Conservation (phyloP, 2,329 filamentous ascomycete genomes). For the Macrophomina phaseolina region DNA sequence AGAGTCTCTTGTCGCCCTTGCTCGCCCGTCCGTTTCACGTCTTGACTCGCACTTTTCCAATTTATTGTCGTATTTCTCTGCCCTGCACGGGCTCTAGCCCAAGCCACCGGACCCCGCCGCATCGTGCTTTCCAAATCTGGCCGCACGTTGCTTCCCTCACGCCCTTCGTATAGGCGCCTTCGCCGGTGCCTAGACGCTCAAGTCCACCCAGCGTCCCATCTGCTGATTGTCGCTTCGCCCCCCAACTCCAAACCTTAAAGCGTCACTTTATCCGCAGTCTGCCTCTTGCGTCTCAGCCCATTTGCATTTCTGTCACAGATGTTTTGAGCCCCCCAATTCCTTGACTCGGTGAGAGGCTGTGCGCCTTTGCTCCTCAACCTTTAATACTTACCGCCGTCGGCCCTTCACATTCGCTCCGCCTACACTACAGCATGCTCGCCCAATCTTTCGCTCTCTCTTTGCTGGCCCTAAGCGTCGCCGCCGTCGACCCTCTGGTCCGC, state of each 20-base stretch:
- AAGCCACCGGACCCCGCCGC: slow-evolving; percentile 14
- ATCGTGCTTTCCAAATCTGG: slow-evolving; percentile 20
- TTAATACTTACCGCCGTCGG: background rate
- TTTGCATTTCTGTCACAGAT: background rate
- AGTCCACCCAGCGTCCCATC: background rate
- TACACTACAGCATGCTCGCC: background rate
- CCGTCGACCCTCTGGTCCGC: slow-evolving; percentile 58
- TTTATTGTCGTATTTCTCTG: background rate
- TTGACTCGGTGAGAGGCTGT: background rate
- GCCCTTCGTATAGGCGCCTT: slow-evolving; percentile 1
- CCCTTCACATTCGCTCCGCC: background rate
- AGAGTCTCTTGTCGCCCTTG: background rate
- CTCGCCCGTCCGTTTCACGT: background rate
- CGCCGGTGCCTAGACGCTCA: background rate
- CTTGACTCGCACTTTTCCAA: background rate
- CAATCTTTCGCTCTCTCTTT: slow-evolving; percentile 1
- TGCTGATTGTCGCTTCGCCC: background rate
- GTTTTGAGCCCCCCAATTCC: background rate
- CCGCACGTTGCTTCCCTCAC: slow-evolving; percentile 5
- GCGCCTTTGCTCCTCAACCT: background rate
- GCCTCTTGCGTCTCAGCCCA: slow-evolving; percentile 1
- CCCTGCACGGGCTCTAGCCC: background rate
- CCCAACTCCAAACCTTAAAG: background rate
- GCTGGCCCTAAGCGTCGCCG: slow-evolving; percentile 28
- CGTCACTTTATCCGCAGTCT: background rate